phyloP scores from a whole-genome alignment of 805 yeast genomes.

The Saturnispora dispora region DNA sequence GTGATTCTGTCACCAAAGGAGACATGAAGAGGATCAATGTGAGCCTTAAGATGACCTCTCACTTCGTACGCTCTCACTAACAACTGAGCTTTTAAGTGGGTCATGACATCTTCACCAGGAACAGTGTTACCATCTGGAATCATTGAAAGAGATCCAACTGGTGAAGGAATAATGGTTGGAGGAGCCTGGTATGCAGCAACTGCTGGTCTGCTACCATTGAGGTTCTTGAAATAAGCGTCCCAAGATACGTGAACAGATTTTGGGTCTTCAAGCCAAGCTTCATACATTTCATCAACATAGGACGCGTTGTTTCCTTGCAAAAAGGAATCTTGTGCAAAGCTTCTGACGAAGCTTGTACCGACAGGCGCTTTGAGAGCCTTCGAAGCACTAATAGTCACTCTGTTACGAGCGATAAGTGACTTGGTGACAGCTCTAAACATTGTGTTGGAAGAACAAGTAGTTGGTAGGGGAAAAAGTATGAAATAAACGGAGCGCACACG shows the following conservation, averaged over 20 bases:
- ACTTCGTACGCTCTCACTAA: constrained; percentile 98
- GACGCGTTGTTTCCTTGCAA: constrained; percentile 77
- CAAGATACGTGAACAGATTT: constrained; percentile 87
- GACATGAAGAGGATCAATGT: constrained; percentile 90
- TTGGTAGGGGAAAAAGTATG: not conserved
- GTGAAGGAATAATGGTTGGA: constrained; percentile 78
- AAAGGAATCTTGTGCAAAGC: constrained; percentile 57
- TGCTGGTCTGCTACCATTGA: constrained; percentile 61
- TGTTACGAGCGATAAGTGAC: constrained; percentile 1
- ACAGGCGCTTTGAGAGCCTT: not conserved
- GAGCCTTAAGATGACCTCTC: constrained; percentile 94
- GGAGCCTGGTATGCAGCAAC: constrained; percentile 81
- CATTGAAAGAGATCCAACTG: constrained; percentile 65
- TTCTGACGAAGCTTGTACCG: constrained; percentile 15
- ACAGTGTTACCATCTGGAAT: constrained; percentile 43
- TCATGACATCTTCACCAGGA: constrained; percentile 57
- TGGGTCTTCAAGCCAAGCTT: constrained; percentile 90
- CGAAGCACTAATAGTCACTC: not conserved
- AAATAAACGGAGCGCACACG: constrained; percentile 13
- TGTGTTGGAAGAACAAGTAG: not conserved
- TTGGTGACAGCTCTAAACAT: constrained; percentile 26
- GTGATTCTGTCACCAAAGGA: constrained; percentile 61
- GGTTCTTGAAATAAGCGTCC: constrained; percentile 93
- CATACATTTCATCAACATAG: constrained; percentile 96
- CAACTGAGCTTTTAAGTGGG: constrained; percentile 91